Evolutionary conservation across 306 rosid genomes (phyloP).

Genomic region (Canavalia gladiata): DNA sequence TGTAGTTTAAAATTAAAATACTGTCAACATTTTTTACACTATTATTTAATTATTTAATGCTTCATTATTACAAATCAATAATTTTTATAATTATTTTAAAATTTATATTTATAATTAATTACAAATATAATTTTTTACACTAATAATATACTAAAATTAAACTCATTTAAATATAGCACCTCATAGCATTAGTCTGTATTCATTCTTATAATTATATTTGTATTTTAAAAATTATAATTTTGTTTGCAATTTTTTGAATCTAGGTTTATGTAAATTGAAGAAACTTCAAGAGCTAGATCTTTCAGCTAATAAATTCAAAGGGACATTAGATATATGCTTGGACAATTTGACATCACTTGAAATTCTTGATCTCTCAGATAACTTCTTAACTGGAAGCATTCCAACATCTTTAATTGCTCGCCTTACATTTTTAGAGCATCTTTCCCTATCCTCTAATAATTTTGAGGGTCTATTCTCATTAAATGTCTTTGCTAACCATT

Average conservation of each 20-base stretch:
- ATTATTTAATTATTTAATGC: no score
- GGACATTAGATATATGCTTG: constrained; percentile 1
- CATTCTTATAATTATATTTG: background rate
- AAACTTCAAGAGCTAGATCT: constrained; percentile 6
- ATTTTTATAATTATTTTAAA: no score
- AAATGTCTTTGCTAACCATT: constrained; percentile 1
- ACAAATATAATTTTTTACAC: background rate
- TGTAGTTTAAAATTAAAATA: no score
- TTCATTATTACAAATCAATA: no score
- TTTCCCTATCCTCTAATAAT: background rate
- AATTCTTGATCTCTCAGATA: background rate
- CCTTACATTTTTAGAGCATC: background rate
- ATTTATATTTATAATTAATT: no score
- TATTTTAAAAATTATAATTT: background rate
- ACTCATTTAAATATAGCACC: background rate
- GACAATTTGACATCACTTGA: constrained; percentile 27
- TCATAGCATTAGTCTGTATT: no score
- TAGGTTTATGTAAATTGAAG: constrained; percentile 27
- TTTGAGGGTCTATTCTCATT: constrained; percentile 44
- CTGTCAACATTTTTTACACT: no score
- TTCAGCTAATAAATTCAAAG: background rate
- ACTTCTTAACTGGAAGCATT: background rate
- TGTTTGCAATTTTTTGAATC: background rate
- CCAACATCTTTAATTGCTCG: background rate
- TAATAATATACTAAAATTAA: no score